phyloP scores from a whole-genome alignment of 1,284 basidiomycete genomes.

The Ustilago bromivora region DNA sequence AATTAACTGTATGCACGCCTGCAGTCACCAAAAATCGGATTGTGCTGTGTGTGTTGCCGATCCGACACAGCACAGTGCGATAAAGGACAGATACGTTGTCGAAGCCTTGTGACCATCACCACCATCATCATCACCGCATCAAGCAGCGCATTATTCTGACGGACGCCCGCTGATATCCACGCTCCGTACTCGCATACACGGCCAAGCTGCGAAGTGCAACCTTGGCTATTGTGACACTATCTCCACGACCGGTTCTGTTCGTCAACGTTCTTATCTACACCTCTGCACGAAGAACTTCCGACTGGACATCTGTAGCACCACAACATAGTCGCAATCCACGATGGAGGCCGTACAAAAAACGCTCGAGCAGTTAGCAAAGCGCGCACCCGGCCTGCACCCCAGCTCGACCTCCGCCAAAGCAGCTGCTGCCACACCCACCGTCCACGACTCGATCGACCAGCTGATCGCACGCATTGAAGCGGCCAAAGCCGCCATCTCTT shows the following conservation, averaged over 20 bases:
- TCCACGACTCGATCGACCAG: slow-evolving; percentile 58
- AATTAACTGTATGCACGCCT: background rate
- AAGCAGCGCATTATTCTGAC: too few species aligned
- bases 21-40: background rate
- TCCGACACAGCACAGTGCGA: slow-evolving; percentile 1
- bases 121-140: background rate
- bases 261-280: background rate
- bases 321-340: background rate
- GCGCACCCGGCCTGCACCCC: slow-evolving; percentile 46
- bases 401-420: slow-evolving; percentile 42
- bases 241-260: background rate
- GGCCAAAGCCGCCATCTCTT: slow-evolving; percentile 40
- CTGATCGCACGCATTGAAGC: slow-evolving; percentile 56
- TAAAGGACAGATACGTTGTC: background rate
- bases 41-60: background rate
- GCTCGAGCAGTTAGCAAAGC: slow-evolving; percentile 53
- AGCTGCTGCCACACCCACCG: slow-evolving; percentile 28
- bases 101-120: background rate
- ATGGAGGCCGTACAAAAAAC: slow-evolving; percentile 67
- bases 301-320: too few species aligned
- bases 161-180: background rate
- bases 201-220: background rate
- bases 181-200: background rate
- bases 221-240: background rate
- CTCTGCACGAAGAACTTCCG: background rate